Base-by-base conservation (phyloP, 2,329 filamentous ascomycete species). In the Penicillium italicum region DNA sequence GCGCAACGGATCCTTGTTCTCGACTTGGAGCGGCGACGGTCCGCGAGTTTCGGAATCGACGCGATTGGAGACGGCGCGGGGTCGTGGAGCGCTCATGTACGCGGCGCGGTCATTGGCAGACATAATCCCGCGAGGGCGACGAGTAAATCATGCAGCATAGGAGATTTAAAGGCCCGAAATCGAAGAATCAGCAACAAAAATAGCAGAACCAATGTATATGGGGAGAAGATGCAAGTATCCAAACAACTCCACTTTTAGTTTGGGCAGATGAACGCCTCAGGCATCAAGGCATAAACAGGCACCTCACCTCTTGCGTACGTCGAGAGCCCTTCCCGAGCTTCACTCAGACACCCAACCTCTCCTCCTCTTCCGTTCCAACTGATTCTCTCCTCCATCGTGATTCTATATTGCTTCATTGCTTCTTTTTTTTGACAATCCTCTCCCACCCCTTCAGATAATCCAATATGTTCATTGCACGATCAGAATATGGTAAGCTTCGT, bases 391-490 rank as follows among this genome's bases (percentile, higher is more conserved):
- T 56, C 47, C 43, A 48, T 42, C 55, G 20, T 42, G 37, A 33
- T 44, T 37, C 20, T 45, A 33, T 40, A 34, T 56, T 44, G 40
- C 46, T 36, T 42, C 38, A 50, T 22, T 45, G 7, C 43, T 28
- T n/a, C 31, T 42, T 22, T 18, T n/a, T 55, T 38, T 28, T 33
- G 18, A 36, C 42, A 42, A 55, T 9, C n/a, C 5, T 18, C 41
- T 42, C 31, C 50, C 57, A 40, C 56, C 52, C 52, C 34, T n/a
- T 51, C 44, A 68, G 66, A 76, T 77, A 64, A 72, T 76, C 77
- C 79, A 91, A 80, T 70, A 96, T 96, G 94, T 99, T 99, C 85
- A 97, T 99, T 85, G 92, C 94, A 84, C 90, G 94, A 81, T 97
- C 93, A 75, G 94, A 99, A 93, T 99, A 99, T 82, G 94, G 93